Conservation (phyloP, 2,329 filamentous ascomycete genomes). For the Stachybotrys elegans region DNA sequence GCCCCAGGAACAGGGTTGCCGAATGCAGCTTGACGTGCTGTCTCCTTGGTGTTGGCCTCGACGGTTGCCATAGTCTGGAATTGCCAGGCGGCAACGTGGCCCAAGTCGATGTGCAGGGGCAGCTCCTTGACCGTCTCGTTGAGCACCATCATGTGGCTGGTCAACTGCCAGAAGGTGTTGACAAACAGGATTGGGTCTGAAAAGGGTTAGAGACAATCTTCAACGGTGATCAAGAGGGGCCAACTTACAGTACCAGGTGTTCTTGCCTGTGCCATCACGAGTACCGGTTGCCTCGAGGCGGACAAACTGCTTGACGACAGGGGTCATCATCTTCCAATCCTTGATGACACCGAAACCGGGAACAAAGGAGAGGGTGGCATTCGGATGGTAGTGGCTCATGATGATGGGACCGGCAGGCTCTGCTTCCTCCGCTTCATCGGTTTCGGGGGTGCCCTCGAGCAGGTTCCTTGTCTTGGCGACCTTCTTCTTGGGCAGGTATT, state of each 20-base stretch:
- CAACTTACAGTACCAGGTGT: conserved; percentile 76
- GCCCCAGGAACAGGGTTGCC: conserved; percentile 68
- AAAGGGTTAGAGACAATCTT: conserved; percentile 6
- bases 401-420: conserved; percentile 63
- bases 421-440: conserved; percentile 44
- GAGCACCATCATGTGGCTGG: conserved; percentile 81
- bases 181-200: conserved; percentile 74
- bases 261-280: conserved; percentile 76
- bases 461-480: conserved; percentile 81
- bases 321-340: conserved; percentile 61
- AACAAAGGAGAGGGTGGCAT: conserved; percentile 84
- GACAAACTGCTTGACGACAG: conserved; percentile 71
- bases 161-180: conserved; percentile 97
- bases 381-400: conserved; percentile 89
- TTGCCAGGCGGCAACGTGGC: conserved; percentile 82
- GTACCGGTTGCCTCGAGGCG: conserved; percentile 75
- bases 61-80: conserved; percentile 80
- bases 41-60: conserved; percentile 82
- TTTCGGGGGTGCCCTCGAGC: conserved; percentile 47
- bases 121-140: conserved; percentile 84
- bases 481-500: conserved; percentile 90
- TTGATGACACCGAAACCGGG: conserved; percentile 68
- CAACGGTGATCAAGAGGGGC: not conserved
- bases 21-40: conserved; percentile 69
- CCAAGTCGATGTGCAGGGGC: conserved; percentile 77